These are phyloP conservation scores for Oxyria digyna DNA, from an alignment of 148 eudicot species.

Conservation along the genomic window DNA sequence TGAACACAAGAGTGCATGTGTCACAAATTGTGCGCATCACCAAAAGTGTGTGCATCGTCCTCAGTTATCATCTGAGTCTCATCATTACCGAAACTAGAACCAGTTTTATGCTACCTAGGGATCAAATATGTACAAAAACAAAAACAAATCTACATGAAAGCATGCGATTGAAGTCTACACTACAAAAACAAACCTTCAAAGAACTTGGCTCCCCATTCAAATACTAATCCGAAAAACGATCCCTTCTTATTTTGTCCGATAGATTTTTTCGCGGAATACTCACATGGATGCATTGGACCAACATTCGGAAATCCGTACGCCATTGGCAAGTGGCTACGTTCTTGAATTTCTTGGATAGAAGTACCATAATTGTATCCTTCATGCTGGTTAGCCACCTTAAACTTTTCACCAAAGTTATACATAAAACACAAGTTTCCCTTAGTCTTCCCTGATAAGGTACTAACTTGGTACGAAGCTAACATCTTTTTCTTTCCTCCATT, in stretches of 20 bases:
- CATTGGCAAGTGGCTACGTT: background rate
- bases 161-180: background rate
- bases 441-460: background rate
- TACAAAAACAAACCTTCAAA: background rate
- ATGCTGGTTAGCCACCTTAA: background rate
- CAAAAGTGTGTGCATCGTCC: too few species aligned
- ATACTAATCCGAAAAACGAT: background rate
- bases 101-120: background rate
- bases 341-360: background rate
- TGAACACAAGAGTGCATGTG: too few species aligned
- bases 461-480: conserved; percentile 1
- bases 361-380: background rate
- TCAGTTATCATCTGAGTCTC: too few species aligned
- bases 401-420: conserved; percentile 4
- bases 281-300: background rate
- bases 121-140: background rate
- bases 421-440: background rate
- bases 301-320: background rate
- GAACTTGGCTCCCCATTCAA: background rate
- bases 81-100: too few species aligned
- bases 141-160: background rate
- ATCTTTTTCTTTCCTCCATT: background rate
- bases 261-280: background rate
- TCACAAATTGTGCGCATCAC: too few species aligned
- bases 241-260: background rate